Evolutionary conservation across 371 early-diverging fungal species (phyloP), one percentile per base, ranked within the genome.

Genomic region (Conidiobolus incongruus): DNA sequence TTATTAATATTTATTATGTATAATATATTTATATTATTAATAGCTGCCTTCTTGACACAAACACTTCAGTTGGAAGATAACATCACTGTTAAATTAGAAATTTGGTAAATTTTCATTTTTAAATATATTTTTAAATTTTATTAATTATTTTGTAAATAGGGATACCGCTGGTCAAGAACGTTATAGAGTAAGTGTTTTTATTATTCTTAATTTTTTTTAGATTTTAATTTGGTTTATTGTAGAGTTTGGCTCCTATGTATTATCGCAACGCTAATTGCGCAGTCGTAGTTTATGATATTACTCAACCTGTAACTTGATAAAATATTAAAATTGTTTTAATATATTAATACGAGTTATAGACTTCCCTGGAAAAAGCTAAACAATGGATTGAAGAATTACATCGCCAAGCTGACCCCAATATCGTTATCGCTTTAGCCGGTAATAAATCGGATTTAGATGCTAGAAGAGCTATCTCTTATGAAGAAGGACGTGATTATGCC

Each of bases 211-310:
- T 35, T 31, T 24, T 16, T 11, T 11, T 13, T 22, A 26, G 22
- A 6, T 13, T 31, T 31, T 38, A 19, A 38, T 21, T 19, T 19
- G 13, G 4, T 38, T 19, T 23, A 19, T 24, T 21, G 10, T 66
- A 80, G 78, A 81, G 81, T 52, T 78, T 99, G 54, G 98, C 98
- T 37, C 96, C 94, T 29, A 95, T 93, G 90, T 98, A 97, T 64
- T 98, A 98, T 60, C 70, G 98, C 43, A 90, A 89, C 56, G 95
- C 97, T 16, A 84, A 84, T 58, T 89, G 86, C 40, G 94, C 92
- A 2, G 77, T 92, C 4, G 89, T 94, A 17, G 95, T 83, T 13
- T 99, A 96, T 55, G 98, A 97, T 65, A 85, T 97, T 51, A 94
- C 97, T 30, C 89, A 92, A 62, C 58, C 75, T 35, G 77, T 73